Evolutionary conservation across 2,329 filamentous ascomycete species (phyloP), one percentile per base, ranked within the genome.

Genomic region (Phoma sp.): DNA sequence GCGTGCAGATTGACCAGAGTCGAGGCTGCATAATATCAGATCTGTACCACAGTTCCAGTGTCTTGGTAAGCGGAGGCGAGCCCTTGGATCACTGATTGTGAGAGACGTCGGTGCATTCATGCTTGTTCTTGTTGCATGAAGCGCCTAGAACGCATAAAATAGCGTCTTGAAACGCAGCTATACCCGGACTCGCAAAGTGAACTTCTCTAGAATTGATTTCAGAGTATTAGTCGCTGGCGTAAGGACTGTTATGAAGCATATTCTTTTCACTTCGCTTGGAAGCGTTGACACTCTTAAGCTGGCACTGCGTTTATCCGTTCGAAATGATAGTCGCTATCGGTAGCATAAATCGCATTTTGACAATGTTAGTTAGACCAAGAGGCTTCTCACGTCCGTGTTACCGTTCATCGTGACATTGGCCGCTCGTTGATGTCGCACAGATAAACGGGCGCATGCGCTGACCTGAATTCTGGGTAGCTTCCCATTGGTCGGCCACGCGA

Each of bases 381-480:
- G 34, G 29, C 34, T 48, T 12, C 23, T 45, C 20, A 18, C 20
- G 9, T 25, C 30, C 26, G 43, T 43, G 21, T 43, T n/a, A 48
- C 50, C 50, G 18, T 29, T 32, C 25, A 3, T 23, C 17, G 17
- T 29, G 10, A 5, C 29, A 39, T 42, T 48, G 23, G 26, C 21
- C 14, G 28, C 26, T 26, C 17, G 21, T 28, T 37, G 34, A 40
- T 26, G 46, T 56, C 5, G 53, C 51, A 56, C 56, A 46, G 36
- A n/a, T 42, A 57, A 57, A 58, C 58, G 46, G 50, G 21, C 21
- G 17, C 9, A 23, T 32, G 50, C 56, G 34, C 33, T n/a, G n/a
- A 21, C 10, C 42, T 36, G 37, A 36, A 21, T 1, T n/a, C 18
- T 18, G 42, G 40, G 12, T 37, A 2, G 2, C 4, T 26, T 46